phyloP scores from a whole-genome alignment of 768 basidiomycete genomes.

The Atractiella rhizophila region DNA sequence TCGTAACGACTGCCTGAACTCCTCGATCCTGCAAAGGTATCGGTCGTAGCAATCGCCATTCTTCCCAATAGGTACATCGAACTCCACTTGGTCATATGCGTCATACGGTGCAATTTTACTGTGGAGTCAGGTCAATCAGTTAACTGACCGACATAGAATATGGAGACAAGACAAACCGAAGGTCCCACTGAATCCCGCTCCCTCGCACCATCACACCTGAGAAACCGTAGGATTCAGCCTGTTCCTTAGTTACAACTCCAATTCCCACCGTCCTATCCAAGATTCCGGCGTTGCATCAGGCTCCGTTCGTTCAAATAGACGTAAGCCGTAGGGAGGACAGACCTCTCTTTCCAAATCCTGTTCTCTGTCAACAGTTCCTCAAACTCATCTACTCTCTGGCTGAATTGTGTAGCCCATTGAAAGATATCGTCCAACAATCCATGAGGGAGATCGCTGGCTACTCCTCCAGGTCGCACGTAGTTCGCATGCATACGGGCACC shows the following conservation, averaged over 20 bases:
- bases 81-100: conserved; percentile 92
- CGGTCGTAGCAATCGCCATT: conserved; percentile 97
- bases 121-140: neutral
- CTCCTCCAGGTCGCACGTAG: conserved; percentile 93
- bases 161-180: conserved; percentile 27
- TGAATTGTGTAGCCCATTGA: conserved; percentile 91
- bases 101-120: conserved; percentile 73
- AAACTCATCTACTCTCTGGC: conserved; percentile 73
- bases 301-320: too few relatives aligned
- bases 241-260: conserved; percentile 66
- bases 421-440: conserved; percentile 97
- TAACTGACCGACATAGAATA: neutral
- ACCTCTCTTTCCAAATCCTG: conserved; percentile 93
- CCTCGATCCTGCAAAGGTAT: conserved; percentile 89
- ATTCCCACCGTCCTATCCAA: conserved; percentile 72
- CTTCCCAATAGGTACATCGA: conserved; percentile 85
- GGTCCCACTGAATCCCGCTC: conserved; percentile 80
- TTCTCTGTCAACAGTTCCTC: conserved; percentile 95
- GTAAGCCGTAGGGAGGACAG: too few relatives aligned
- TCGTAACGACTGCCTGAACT: conserved; percentile 78
- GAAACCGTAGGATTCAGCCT: conserved; percentile 79
- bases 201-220: conserved; percentile 92
- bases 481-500: conserved; percentile 91
- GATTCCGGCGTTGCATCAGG: too few relatives aligned
- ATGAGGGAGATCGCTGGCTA: conserved; percentile 89